These are phyloP conservation scores for Kwoniella europaea DNA, from an alignment of 768 basidiomycete species.

Conservation along the genomic window DNA sequence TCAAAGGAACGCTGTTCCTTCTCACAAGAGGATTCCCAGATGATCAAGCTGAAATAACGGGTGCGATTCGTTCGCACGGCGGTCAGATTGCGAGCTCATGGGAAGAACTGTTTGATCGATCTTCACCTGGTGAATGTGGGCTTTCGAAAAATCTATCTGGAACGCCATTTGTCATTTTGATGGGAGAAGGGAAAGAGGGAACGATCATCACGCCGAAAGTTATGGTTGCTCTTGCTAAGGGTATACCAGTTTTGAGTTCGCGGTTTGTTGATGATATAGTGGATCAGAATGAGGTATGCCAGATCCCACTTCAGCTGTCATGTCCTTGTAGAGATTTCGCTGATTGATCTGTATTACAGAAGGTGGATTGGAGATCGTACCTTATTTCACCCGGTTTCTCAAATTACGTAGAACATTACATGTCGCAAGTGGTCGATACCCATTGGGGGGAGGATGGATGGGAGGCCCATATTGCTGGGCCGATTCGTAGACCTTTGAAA, in stretches of 20 bases:
- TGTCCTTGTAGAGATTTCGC: conserved; percentile 27
- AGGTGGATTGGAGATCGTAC: conserved; percentile 67
- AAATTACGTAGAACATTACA: conserved; percentile 59
- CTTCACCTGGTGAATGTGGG: conserved; percentile 16
- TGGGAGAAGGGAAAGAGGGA: conserved; percentile 15
- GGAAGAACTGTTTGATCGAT: conserved; percentile 26
- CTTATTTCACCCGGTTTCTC: conserved; percentile 66
- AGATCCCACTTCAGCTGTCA: neutral
- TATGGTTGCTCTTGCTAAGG: conserved; percentile 78
- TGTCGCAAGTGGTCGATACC: conserved; percentile 64
- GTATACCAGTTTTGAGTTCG: conserved; percentile 76
- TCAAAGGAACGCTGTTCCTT: conserved; percentile 21
- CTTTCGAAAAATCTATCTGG: conserved; percentile 9
- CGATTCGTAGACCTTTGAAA: conserved; percentile 30
- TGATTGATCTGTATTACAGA: conserved; percentile 39
- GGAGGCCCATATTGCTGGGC: conserved; percentile 51
- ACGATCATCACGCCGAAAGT: conserved; percentile 72
- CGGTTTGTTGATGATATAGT: conserved; percentile 61
- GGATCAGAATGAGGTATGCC: conserved; percentile 19
- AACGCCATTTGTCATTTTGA: conserved; percentile 30
- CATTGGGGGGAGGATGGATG: conserved; percentile 64
- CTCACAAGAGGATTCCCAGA: conserved; percentile 4
- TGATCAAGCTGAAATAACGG: conserved; percentile 6
- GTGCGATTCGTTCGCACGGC: conserved; percentile 12
- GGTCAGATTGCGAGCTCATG: conserved; percentile 26